Percentiles rank a stretch among this genome's conserved stretches.
Evolutionary conservation across 2,329 filamentous ascomycete genomes (phyloP).

Genomic region (Metarhizium album): DNA sequence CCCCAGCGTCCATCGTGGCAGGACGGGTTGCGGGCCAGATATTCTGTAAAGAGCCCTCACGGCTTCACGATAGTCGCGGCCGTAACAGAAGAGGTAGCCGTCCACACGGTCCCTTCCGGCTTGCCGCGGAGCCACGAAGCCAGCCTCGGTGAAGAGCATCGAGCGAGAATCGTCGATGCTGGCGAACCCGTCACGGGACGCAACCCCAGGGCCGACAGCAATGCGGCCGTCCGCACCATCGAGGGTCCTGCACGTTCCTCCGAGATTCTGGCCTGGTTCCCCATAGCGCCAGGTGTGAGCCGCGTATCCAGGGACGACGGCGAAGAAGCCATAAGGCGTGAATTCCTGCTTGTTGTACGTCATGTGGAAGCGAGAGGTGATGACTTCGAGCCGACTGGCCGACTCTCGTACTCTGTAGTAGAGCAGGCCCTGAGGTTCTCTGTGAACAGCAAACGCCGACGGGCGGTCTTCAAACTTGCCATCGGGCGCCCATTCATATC

Average conservation of each 20-base stretch:
- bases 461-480: conserved; percentile 50
- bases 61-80: conserved; percentile 42
- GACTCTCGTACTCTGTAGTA: conserved; percentile 37
- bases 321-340: conserved; percentile 35
- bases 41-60: conserved; percentile 43
- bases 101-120: conserved; percentile 34
- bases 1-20: conserved; percentile 48
- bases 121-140: conserved; percentile 38
- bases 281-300: conserved; percentile 38
- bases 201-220: conserved; percentile 37
- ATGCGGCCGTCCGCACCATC: conserved; percentile 41
- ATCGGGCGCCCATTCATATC: conserved; percentile 52
- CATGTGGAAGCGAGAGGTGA: conserved; percentile 43
- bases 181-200: conserved; percentile 39
- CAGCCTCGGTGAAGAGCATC: conserved; percentile 44
- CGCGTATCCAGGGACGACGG: conserved; percentile 30
- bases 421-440: conserved; percentile 29
- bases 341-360: conserved; percentile 49
- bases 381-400: conserved; percentile 39
- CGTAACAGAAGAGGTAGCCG: conserved; percentile 50
- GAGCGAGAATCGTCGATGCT: conserved; percentile 41
- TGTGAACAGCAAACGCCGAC: conserved; percentile 49
- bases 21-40: conserved; percentile 42
- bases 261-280: conserved; percentile 27
- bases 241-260: conserved; percentile 42